Evolutionary conservation across 495 filamentous ascomycete species (phyloP).

Genomic region (Massariosphaeria phaeospora): DNA sequence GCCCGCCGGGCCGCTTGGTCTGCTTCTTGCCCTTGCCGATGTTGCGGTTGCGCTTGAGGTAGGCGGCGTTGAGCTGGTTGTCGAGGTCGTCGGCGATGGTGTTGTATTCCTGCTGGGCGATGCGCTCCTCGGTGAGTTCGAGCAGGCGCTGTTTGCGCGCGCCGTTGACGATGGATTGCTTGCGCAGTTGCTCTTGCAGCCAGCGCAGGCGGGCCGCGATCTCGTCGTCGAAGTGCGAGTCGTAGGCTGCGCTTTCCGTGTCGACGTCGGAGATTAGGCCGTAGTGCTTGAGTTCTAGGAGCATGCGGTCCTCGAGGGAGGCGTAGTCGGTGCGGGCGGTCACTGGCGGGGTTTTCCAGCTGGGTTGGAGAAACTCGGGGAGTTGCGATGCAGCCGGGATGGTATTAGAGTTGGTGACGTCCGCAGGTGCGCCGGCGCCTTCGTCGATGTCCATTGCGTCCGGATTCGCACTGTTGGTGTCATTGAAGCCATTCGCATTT

Average conservation of each 20-base stretch:
- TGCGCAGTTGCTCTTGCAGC: constrained; percentile 74
- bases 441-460: constrained; percentile 53
- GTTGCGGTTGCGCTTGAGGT: constrained; percentile 91
- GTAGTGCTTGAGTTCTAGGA: constrained; percentile 88
- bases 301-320: constrained; percentile 81
- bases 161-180: constrained; percentile 78
- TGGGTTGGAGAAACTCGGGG: constrained; percentile 59
- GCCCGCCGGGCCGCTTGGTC: constrained; percentile 67
- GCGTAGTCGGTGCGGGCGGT: constrained; percentile 69
- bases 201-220: constrained; percentile 82
- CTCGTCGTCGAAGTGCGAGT: constrained; percentile 89
- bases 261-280: constrained; percentile 72
- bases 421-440: constrained; percentile 44
- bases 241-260: constrained; percentile 64
- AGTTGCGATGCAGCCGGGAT: constrained; percentile 70
- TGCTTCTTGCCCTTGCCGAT: constrained; percentile 89
- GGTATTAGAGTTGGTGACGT: constrained; percentile 36
- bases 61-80: constrained; percentile 88
- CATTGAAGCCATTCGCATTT: constrained; percentile 53
- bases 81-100: constrained; percentile 97
- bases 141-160: constrained; percentile 80
- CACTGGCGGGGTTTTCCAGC: constrained; percentile 47
- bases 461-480: constrained; percentile 46
- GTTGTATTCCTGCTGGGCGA: constrained; percentile 92
- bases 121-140: constrained; percentile 79